Evolutionary conservation across 495 filamentous ascomycete species (phyloP).

Genomic region (Monascus purpureus): DNA sequence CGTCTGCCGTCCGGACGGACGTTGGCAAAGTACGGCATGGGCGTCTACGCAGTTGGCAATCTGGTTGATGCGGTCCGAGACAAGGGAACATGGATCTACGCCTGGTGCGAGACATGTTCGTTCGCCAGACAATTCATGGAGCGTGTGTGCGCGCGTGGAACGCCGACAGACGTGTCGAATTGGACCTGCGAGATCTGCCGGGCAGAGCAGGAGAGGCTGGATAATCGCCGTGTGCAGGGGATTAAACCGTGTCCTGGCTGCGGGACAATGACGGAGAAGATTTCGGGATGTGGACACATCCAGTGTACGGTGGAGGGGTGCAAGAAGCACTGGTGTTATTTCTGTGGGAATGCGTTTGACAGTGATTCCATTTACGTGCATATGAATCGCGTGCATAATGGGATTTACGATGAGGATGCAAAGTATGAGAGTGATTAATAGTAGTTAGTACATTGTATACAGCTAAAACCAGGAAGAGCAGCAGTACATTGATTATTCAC

Average conservation of each 20-base stretch:
- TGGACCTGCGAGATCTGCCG: conserved; percentile 18
- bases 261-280: conserved; percentile 14
- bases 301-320: conserved; percentile 18
- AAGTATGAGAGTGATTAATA: too few relatives aligned
- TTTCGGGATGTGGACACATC: conserved; percentile 23
- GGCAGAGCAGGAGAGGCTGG: conserved; percentile 3
- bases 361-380: conserved; percentile 13
- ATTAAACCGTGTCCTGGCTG: conserved; percentile 21
- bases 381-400: conserved; percentile 17
- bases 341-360: conserved; percentile 10
- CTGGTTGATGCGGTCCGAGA: conserved; percentile 15
- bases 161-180: conserved; percentile 9
- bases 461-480: too few relatives aligned
- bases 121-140: conserved; percentile 18
- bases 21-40: conserved; percentile 11
- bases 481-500: too few relatives aligned
- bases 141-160: conserved; percentile 18
- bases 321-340: conserved; percentile 20
- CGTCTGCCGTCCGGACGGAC: conserved; percentile 16
- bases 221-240: too few relatives aligned
- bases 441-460: too few relatives aligned
- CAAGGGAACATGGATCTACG: conserved; percentile 24
- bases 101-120: conserved; percentile 23
- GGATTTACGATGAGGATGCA: too few relatives aligned
- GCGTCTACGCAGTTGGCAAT: conserved; percentile 8